Conservation (phyloP, 805 yeast species). For the Saccharomycopsis sp. region DNA sequence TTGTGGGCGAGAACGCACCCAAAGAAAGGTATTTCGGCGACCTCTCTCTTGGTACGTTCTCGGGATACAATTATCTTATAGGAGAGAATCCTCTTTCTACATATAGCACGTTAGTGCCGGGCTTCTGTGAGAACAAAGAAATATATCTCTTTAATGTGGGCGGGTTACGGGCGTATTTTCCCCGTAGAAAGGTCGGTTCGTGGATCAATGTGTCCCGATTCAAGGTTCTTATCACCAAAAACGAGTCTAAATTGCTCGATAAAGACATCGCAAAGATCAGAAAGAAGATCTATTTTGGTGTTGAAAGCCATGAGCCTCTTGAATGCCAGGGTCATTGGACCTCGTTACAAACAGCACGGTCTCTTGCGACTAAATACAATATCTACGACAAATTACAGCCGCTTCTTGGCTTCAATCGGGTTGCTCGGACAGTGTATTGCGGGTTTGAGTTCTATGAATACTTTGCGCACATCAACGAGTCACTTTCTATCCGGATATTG, state of each 20-base stretch:
- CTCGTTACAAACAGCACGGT: conserved; percentile 23
- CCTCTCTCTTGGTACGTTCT: neutral
- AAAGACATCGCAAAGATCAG: conserved; percentile 1
- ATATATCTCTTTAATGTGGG: conserved; percentile 13
- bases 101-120: conserved; percentile 21
- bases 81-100: neutral
- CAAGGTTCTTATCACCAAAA: conserved; percentile 9
- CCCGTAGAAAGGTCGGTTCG: conserved; percentile 24
- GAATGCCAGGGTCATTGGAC: conserved; percentile 24
- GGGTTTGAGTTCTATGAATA: conserved; percentile 26
- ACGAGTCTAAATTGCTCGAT: conserved; percentile 4
- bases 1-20: neutral
- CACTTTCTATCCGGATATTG: conserved; percentile 24
- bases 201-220: conserved; percentile 24
- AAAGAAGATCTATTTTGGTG: conserved; percentile 1
- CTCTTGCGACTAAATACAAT: conserved; percentile 21
- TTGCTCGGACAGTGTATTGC: conserved; percentile 24
- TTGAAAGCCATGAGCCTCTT: conserved; percentile 1
- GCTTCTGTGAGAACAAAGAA: conserved; percentile 16
- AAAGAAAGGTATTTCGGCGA: neutral
- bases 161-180: conserved; percentile 12
- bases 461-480: conserved; percentile 22
- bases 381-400: conserved; percentile 23
- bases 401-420: conserved; percentile 24
- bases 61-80: neutral